These are phyloP conservation scores for Apiospora phragmitis DNA, from an alignment of 2,329 filamentous ascomycete genomes.

Conservation along the genomic window DNA sequence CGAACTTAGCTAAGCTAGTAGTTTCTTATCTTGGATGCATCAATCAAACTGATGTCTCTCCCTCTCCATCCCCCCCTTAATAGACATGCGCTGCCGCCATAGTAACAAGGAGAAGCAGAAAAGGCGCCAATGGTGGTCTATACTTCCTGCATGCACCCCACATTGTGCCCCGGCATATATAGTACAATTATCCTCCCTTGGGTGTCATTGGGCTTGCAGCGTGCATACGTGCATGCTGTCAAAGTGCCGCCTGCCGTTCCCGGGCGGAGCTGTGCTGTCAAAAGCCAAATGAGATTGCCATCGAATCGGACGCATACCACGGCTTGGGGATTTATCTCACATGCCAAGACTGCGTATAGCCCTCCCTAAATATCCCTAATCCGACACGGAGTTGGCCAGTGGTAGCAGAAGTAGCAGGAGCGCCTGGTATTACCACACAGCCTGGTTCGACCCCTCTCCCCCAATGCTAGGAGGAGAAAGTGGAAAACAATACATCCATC, in stretches of 20 bases:
- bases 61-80: background rate
- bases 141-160: background rate
- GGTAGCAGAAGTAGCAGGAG: background rate
- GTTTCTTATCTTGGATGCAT: background rate
- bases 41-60: background rate
- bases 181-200: background rate
- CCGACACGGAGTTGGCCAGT: background rate
- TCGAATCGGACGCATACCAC: background rate
- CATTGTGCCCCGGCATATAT: background rate
- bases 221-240: background rate
- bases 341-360: background rate
- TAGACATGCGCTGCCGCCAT: background rate
- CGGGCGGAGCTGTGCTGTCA: background rate
- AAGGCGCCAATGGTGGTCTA: background rate
- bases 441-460: background rate
- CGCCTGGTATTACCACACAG: background rate
- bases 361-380: background rate
- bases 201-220: background rate
- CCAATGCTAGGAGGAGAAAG: no score
- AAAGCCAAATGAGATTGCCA: background rate
- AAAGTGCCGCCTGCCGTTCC: slow-evolving; percentile 5
- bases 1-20: background rate
- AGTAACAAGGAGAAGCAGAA: background rate
- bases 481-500: background rate
- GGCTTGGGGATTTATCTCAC: background rate